Evolutionary conservation across 495 filamentous ascomycete genomes (phyloP), one percentile per base, ranked within the genome.

Genomic region (Trichoderma parareesei): DNA sequence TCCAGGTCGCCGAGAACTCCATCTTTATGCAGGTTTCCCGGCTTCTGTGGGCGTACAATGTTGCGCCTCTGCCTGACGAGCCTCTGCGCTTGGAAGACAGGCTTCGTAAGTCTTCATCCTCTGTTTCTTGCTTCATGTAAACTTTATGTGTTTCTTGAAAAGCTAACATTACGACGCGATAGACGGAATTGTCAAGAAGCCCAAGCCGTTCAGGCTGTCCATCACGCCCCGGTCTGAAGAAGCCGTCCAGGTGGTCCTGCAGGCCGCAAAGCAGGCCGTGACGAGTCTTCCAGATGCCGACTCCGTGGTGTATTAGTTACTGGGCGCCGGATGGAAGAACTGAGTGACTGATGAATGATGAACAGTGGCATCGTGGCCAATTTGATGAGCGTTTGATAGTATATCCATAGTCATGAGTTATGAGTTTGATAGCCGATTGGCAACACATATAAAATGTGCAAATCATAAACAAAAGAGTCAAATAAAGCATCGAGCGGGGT

Each of bases 1-100:
- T 84, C 60, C 80, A 81, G 4, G 71, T 87, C 0, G 85, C 85
- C 0, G 84, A 88, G 63, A 81, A 84, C 33, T 81, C 79, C 5
- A 76, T 83, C 4, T 85, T 82, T 76, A 76, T 85, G 38, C 80
- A 80, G 0, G 78, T 87, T 27, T 77, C 82, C 16, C 76, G 81
- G 10, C 64, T 84, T 33, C 68, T 87, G 2, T 86, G 85, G 85
- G 84, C 70, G 0, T 85, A 84, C 62, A 73, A 76, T 48, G 77
- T 84, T 53, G 73, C 77, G 66, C 83, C 82, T 65, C 80, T 78
- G 42, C 68, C 49, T 71, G 40, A 82, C 81, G 65, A 66, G 73
- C 3, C 65, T 81, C 61, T 77, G 18, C 14, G 16, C 41, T 20
- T 33, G 14, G 7, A 13, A 18, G 11, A 60, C n/a, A 27, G 33